Conservation (phyloP, 106 monocot species). For the Dioscorea dumetorum region DNA sequence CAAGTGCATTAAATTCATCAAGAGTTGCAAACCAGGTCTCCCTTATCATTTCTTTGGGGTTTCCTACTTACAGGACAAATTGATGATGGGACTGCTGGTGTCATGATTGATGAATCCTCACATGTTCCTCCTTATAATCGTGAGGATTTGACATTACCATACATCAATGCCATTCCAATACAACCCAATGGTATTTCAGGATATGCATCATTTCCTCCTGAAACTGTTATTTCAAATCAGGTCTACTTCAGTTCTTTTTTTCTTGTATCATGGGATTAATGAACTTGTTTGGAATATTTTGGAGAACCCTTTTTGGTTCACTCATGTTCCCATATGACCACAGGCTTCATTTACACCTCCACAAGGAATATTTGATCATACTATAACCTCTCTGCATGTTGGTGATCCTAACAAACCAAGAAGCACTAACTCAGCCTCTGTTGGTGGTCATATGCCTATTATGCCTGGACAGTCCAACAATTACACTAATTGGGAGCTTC, state of each 20-base stretch:
- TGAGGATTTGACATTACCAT: constrained; percentile 17
- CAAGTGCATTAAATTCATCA: constrained; percentile 3
- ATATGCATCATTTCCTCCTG: constrained; percentile 31
- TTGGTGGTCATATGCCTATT: constrained; percentile 32
- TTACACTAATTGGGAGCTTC: constrained; percentile 34
- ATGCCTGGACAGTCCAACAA: constrained; percentile 38
- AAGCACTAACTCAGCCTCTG: constrained; percentile 14
- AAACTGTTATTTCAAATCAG: constrained; percentile 32
- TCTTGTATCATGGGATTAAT: background rate
- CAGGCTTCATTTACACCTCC: constrained; percentile 40
- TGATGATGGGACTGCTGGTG: constrained; percentile 9
- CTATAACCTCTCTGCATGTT: constrained; percentile 34
- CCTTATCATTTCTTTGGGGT: background rate
- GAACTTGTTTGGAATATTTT: background rate
- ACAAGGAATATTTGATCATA: constrained; percentile 39
- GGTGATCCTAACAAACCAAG: constrained; percentile 23
- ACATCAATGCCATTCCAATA: constrained; percentile 20
- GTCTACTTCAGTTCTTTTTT: constrained; percentile 14
- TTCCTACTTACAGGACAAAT: constrained; percentile 19
- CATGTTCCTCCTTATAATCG: constrained; percentile 22
- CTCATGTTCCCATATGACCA: background rate
- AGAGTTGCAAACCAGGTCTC: background rate
- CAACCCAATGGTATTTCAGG: constrained; percentile 18
- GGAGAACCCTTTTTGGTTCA: background rate
- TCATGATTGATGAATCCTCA: constrained; percentile 30